These are phyloP conservation scores for Penicillium sp. DNA, from an alignment of 2,329 filamentous ascomycete species.

Conservation along the genomic window DNA sequence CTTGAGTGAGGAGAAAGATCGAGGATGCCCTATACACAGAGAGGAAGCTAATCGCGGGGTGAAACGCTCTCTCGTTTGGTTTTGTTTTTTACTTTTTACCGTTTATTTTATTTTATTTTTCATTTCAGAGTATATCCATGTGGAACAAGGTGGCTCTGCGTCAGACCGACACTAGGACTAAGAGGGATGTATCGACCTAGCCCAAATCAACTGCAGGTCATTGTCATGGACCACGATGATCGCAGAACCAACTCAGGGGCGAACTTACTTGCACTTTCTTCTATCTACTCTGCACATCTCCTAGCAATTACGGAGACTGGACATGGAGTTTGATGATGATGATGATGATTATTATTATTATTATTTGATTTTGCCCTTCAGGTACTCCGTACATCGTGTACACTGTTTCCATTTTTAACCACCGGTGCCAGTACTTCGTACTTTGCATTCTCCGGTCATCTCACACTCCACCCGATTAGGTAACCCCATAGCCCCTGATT, in stretches of 20 bases:
- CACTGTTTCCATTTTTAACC: constrained; percentile 11
- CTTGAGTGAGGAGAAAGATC: constrained; percentile 16
- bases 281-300: neutral
- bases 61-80: constrained; percentile 30
- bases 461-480: constrained; percentile 6
- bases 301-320: too few species aligned
- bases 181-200: constrained; percentile 25
- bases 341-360: neutral
- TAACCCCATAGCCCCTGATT: constrained; percentile 21
- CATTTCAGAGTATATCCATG: constrained; percentile 16
- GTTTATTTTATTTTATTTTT: constrained; percentile 10
- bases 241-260: constrained; percentile 16
- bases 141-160: constrained; percentile 27
- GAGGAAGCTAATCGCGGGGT: constrained; percentile 36
- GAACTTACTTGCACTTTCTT: constrained; percentile 11
- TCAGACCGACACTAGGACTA: constrained; percentile 24
- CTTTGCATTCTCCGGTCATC: constrained; percentile 1
- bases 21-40: constrained; percentile 24
- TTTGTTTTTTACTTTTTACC: constrained; percentile 17
- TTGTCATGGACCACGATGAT: constrained; percentile 20
- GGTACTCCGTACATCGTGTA: neutral
- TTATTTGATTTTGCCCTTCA: neutral
- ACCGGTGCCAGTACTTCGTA: neutral
- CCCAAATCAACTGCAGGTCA: constrained; percentile 23
- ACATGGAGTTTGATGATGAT: neutral